A percentile compares a stretch with the other conserved stretches of the same genome.
Evolutionary conservation across 768 basidiomycete species (phyloP).

Genomic region (Thelephora ganbajun): DNA sequence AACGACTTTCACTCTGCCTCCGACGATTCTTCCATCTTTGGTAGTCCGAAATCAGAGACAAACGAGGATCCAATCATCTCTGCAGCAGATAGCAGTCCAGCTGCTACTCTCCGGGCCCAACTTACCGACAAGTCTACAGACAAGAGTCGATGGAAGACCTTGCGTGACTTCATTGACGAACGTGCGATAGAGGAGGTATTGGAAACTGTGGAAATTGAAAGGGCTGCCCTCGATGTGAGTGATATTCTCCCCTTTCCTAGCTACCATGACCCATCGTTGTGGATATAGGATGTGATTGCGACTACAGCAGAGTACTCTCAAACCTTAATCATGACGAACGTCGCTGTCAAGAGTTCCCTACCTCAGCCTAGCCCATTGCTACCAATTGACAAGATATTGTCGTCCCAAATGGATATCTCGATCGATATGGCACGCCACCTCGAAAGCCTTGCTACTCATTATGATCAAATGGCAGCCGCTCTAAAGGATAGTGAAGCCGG

Average conservation of each 20-base stretch:
- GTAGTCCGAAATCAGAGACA: slow-evolving; percentile 45
- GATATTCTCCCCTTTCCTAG: background rate
- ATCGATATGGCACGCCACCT: slow-evolving; percentile 60
- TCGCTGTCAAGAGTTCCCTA: slow-evolving; percentile 38
- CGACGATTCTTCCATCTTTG: slow-evolving; percentile 64
- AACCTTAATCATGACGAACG: slow-evolving; percentile 40
- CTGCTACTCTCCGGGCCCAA: slow-evolving; percentile 24
- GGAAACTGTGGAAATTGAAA: slow-evolving; percentile 60
- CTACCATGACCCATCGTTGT: background rate
- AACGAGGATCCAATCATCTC: slow-evolving; percentile 11
- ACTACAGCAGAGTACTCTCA: slow-evolving; percentile 58
- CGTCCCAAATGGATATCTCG: slow-evolving; percentile 41
- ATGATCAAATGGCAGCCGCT: slow-evolving; percentile 61
- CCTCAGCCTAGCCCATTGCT: slow-evolving; percentile 24
- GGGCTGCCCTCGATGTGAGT: slow-evolving; percentile 53
- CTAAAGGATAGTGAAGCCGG: slow-evolving; percentile 58
- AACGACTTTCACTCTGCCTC: slow-evolving; percentile 60
- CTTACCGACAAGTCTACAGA: slow-evolving; percentile 18
- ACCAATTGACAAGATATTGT: slow-evolving; percentile 34
- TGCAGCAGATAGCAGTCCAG: slow-evolving; percentile 22
- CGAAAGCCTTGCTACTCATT: slow-evolving; percentile 61
- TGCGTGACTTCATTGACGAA: slow-evolving; percentile 81
- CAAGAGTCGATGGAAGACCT: slow-evolving; percentile 59
- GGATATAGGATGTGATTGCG: slow-evolving; percentile 39
- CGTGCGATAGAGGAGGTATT: slow-evolving; percentile 63